A percentile compares a stretch with the other conserved stretches of the same genome.
Evolutionary conservation across 225 moss, liverwort and hornwort species (phyloP).

Genomic region (Pseudisothecium myosuroides): DNA sequence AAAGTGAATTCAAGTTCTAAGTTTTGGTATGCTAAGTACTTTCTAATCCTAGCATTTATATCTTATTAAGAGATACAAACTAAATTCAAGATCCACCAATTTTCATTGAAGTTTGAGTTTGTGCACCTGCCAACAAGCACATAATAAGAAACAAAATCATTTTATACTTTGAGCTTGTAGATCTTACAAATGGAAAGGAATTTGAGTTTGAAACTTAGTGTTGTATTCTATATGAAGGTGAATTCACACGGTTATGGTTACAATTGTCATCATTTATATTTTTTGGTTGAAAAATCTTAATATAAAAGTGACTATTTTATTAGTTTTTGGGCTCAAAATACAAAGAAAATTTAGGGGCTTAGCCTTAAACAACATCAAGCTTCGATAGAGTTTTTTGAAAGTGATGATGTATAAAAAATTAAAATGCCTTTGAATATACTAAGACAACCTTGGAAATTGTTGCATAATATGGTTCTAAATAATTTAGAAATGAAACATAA

Average conservation of each 20-base stretch:
- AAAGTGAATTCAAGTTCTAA: background rate
- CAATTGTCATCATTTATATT: background rate
- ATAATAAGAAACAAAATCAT: background rate
- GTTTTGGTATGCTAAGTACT: background rate
- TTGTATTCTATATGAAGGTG: background rate
- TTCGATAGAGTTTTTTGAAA: background rate
- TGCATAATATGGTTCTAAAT: background rate
- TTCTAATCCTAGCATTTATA: background rate
- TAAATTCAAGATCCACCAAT: background rate
- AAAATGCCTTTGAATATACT: background rate
- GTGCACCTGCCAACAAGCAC: rapidly evolving
- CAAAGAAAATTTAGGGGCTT: background rate
- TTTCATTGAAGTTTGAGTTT: background rate
- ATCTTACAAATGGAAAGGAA: background rate
- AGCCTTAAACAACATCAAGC: background rate
- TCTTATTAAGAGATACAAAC: background rate
- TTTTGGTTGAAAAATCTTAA: background rate
- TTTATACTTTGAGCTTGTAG: background rate
- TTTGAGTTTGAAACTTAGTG: background rate
- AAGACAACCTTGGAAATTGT: background rate
- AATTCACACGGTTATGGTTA: background rate
- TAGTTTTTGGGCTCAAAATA: background rate
- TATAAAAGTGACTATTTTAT: background rate
- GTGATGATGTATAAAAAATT: background rate
- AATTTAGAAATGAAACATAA: background rate